Conservation (phyloP, 805 yeast species). For the Danielia oregonensis region DNA sequence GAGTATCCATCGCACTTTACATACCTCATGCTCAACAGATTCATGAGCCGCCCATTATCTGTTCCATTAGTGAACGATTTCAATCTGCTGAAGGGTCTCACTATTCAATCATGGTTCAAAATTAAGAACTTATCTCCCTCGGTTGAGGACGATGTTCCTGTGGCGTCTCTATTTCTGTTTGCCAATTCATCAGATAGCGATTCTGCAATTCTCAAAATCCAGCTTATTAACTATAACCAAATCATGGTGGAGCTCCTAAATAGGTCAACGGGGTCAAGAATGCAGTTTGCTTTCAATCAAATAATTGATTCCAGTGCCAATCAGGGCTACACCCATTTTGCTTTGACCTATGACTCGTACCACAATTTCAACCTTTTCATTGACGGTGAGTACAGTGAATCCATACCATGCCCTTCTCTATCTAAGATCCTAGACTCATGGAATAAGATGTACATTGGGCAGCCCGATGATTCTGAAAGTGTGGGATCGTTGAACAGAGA, state of each 20-base stretch:
- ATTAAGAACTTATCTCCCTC: conserved; percentile 15
- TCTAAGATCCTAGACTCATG: conserved; percentile 25
- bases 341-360: conserved; percentile 34
- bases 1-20: conserved; percentile 26
- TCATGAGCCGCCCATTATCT: conserved; percentile 7
- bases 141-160: conserved; percentile 9
- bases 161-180: conserved; percentile 22
- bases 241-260: conserved; percentile 28
- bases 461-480: conserved; percentile 5
- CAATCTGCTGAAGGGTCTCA: conserved; percentile 21
- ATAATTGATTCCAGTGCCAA: conserved; percentile 12
- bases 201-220: conserved; percentile 24
- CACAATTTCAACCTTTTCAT: conserved; percentile 42
- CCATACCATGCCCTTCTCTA: conserved; percentile 35
- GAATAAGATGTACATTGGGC: conserved; percentile 37
- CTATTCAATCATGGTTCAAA: conserved; percentile 42
- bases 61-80: conserved; percentile 13
- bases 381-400: conserved; percentile 47
- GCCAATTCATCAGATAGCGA: conserved; percentile 22
- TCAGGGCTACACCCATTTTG: conserved; percentile 29
- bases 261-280: conserved; percentile 20
- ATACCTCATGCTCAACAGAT: conserved; percentile 23
- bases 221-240: conserved; percentile 27
- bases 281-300: conserved; percentile 34
- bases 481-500: conserved; percentile 10